Base-by-base conservation (phyloP, 2,329 filamentous ascomycete genomes). In the Monilinia fructigena region DNA sequence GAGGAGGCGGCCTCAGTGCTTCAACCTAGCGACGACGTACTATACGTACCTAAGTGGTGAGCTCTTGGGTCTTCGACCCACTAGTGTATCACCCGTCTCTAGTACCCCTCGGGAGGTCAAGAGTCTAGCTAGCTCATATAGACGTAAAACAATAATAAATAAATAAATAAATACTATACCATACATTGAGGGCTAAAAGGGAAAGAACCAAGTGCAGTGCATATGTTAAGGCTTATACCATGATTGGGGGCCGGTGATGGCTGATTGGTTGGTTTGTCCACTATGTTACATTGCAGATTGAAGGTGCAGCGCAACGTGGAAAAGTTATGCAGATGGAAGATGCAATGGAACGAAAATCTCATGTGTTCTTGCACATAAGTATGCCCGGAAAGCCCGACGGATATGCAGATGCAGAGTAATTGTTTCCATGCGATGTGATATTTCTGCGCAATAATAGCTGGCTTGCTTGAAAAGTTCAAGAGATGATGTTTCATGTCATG, bases 251-350 rank as follows among this genome's bases (percentile, higher is more conserved):
- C 63, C 38, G 38, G 28, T 16, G 4, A 23, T 38, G 11, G 23
- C 31, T 65, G 63, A 55, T 54, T 65, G 55, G 63, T 42, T 35
- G 38, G 35, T 60, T 42, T 59, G 42, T 12, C 42, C 35, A n/a
- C 31, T 40, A 28, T 48, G 35, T 38, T 58, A 35, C 54, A 65
- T 60, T 59, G 31, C 55, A 60, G 47, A 45, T 60, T 60, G 54
- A 26, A 23, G 63, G 23, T 60, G 59, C 48, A 62, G 48, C 63
- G 20, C 55, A 65, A 53, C 55, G 35, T 65, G 63, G 63, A 60
- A 54, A 45, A 61, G 35, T 53, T 53, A 60, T 61, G 47, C 63
- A 40, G 31, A 50, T 52, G 58, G 20, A 50, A 38, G 14, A 56
- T 35, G 31, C 31, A 38, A 48, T 31, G 38, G 52, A 35, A 56